Evolutionary conservation across 1,284 basidiomycete genomes (phyloP).

Genomic region (Cutaneotrichosporon cyanovorans): DNA sequence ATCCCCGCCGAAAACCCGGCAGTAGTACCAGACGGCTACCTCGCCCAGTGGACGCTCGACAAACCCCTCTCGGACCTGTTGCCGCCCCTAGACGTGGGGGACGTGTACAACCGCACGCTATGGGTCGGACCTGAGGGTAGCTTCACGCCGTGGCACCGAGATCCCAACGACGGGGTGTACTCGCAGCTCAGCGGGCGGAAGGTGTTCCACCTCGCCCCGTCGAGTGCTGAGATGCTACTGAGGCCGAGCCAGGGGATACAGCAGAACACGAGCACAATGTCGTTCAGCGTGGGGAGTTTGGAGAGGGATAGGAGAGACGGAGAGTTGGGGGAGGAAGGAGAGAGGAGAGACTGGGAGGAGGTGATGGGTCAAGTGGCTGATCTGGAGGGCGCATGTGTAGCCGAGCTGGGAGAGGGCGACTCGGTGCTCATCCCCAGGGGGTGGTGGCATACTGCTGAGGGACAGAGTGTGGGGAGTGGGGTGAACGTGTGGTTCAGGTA

Average conservation of each 20-base stretch:
- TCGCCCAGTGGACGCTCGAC: constrained; percentile 35
- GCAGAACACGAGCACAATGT: constrained; percentile 6
- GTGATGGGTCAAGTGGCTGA: constrained; percentile 19
- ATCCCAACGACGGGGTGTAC: constrained; percentile 41
- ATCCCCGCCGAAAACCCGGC: constrained; percentile 27
- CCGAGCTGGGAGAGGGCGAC: constrained; percentile 27
- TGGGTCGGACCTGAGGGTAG: constrained; percentile 37
- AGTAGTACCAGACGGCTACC: constrained; percentile 32
- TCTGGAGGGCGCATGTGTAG: constrained; percentile 26
- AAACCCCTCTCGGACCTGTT: constrained; percentile 15
- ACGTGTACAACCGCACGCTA: constrained; percentile 33
- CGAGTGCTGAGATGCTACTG: constrained; percentile 20
- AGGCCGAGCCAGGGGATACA: constrained; percentile 6
- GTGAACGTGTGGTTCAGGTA: constrained; percentile 41
- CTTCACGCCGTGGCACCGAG: constrained; percentile 41
- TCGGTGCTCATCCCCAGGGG: constrained; percentile 38
- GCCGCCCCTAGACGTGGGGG: constrained; percentile 2
- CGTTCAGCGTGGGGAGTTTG: constrained; percentile 2
- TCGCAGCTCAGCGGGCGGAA: constrained; percentile 35
- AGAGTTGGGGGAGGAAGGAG: not conserved
- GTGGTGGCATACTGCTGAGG: constrained; percentile 41
- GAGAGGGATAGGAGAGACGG: not conserved
- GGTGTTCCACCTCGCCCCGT: constrained; percentile 35
- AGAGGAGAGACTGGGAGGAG: constrained; percentile 4
- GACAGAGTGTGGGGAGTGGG: constrained; percentile 27